Evolutionary conservation across 2,329 filamentous ascomycete species (phyloP).

Genomic region (Penicillium sp.): DNA sequence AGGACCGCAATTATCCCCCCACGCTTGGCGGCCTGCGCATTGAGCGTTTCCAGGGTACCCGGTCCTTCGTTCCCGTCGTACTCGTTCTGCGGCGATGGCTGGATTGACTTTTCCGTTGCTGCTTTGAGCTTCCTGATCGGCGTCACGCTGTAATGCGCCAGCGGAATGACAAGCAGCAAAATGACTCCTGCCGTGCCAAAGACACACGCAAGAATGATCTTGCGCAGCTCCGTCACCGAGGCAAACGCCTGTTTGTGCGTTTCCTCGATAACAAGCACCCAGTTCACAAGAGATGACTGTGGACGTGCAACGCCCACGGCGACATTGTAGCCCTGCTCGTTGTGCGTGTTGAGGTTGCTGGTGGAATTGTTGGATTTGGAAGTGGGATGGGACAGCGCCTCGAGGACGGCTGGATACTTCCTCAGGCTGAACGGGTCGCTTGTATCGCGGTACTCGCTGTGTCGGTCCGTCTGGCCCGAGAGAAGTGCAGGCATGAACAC

Average conservation of each 20-base stretch:
- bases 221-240: conserved; percentile 70
- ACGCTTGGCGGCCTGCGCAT: neutral
- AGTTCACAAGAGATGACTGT: conserved; percentile 66
- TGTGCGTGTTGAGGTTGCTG: conserved; percentile 62
- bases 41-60: neutral
- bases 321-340: conserved; percentile 67
- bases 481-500: conserved; percentile 2
- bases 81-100: conserved; percentile 45
- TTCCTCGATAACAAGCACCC: conserved; percentile 80
- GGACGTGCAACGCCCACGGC: conserved; percentile 77
- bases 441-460: conserved; percentile 17
- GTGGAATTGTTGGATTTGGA: conserved; percentile 62
- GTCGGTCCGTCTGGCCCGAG: conserved; percentile 2
- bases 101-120: conserved; percentile 70
- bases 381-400: conserved; percentile 55
- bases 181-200: conserved; percentile 76
- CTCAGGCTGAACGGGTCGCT: conserved; percentile 55
- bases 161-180: conserved; percentile 67
- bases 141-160: conserved; percentile 75
- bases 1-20: neutral
- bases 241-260: conserved; percentile 68
- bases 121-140: conserved; percentile 73
- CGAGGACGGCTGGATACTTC: conserved; percentile 60
- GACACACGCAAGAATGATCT: conserved; percentile 77
- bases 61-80: conserved; percentile 7